Percentiles rank a stretch among this genome's conserved stretches.
Conservation (phyloP, 805 yeast genomes). For the Yamadazyma nakazawae region DNA sequence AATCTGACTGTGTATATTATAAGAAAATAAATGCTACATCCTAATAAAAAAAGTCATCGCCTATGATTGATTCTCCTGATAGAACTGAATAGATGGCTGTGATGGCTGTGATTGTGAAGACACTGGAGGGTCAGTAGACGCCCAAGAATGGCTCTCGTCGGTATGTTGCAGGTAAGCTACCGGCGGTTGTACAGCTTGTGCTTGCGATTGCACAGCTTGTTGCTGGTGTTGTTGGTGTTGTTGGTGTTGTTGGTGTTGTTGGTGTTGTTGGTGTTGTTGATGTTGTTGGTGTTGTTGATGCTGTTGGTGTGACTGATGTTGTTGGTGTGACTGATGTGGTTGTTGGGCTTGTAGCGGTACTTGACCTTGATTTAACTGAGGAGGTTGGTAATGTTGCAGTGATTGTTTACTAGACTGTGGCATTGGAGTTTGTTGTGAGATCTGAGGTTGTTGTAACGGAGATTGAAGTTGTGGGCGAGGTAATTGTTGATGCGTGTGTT, state of each 20-base stretch:
- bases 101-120: no score
- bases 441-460: background rate
- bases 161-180: background rate
- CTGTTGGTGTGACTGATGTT: no score
- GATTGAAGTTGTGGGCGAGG: slow-evolving; percentile 1
- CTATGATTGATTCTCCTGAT: background rate
- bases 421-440: background rate
- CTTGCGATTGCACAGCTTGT: no score
- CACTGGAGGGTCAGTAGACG: no score
- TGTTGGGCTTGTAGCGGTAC: no score
- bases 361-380: background rate
- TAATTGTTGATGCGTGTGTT: background rate
- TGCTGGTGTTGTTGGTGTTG: no score
- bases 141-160: background rate
- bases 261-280: no score
- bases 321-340: no score
- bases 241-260: no score
- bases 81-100: background rate
- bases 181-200: background rate
- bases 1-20: background rate
- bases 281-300: no score
- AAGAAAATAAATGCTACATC: background rate
- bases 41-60: background rate
- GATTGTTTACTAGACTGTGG: background rate
- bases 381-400: background rate